Percentiles rank a stretch among this genome's conserved stretches.
Evolutionary conservation across 73 alveolate species (phyloP).

Genomic region (Symbiodinium pilosum): DNA sequence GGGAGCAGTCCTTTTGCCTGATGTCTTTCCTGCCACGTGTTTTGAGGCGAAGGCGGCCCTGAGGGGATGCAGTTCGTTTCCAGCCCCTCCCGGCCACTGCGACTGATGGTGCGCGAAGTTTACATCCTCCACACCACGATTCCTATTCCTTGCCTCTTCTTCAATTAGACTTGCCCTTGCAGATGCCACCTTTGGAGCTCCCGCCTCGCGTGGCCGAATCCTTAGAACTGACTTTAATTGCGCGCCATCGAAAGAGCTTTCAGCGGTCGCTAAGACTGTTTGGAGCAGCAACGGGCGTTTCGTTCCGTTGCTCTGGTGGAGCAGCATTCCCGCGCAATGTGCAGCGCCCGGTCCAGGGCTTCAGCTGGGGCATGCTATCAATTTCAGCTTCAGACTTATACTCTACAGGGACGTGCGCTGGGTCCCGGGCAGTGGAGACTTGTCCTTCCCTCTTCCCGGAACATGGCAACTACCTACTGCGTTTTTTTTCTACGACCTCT

Average conservation of each 20-base stretch:
- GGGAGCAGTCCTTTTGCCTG: no score
- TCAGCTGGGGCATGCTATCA: no score
- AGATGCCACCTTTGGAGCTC: not conserved
- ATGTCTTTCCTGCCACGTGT: not conserved
- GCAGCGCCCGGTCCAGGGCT: not conserved
- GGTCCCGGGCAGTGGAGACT: no score
- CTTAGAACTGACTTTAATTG: not conserved
- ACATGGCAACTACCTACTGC: no score
- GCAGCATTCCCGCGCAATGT: conserved; percentile 24
- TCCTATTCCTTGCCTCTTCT: no score
- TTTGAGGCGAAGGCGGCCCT: conserved; percentile 79
- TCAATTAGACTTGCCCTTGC: not conserved
- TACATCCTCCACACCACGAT: no score
- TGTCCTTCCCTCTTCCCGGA: no score
- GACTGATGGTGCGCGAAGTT: conserved; percentile 66
- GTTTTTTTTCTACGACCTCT: no score
- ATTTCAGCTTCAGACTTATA: no score
- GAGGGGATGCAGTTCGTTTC: conserved; percentile 82
- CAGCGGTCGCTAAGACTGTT: conserved; percentile 28
- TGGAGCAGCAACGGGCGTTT: conserved; percentile 92
- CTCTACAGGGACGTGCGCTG: no score
- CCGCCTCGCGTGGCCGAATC: not conserved
- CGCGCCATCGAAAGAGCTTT: not conserved
- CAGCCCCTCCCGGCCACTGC: conserved; percentile 89
- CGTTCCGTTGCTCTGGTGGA: conserved; percentile 74